Base-by-base conservation (phyloP, 2,329 filamentous ascomycete species). In the Zymoseptoria pseudotritici region DNA sequence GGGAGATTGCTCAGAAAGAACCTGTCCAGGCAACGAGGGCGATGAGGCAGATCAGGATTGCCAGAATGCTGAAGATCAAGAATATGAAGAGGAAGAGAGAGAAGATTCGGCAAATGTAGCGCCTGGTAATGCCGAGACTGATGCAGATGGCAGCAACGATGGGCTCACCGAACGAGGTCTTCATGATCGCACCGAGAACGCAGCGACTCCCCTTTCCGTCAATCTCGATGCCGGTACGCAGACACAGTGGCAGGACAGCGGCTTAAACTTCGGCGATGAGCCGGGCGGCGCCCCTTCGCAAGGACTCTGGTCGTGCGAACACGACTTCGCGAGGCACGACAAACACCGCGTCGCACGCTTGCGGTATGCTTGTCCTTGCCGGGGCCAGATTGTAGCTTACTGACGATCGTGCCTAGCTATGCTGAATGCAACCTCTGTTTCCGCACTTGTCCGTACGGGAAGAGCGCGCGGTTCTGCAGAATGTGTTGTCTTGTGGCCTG, bases 261-360 rank as follows among this genome's bases (percentile, higher is more conserved):
- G 63, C 22, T 50, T 70, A 0, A 58, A 75, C 60, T 77, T 77
- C 54, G 75, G 74, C 31, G 66, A 69, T 0, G 75, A 77, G 58
- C 74, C 74, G 4, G 66, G 62, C 0, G 70, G 74, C n/a, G 62
- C n/a, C 22, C 46, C 2, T 5, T 50, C 13, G n/a, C 20, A n/a
- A 26, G 66, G 68, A 51, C 42, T 69, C 6, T 71, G 70, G 68
- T 65, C 63, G 5, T 72, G 70, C 59, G 5, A 36, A 2, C 70
- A 72, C 55, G 2, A 26, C 7, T 70, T 67, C 58, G 21, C 20
- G 19, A 53, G 29, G 6, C 65, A 62, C 49, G 10, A 54, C 1
- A 11, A 20, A 4, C 42, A 57, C 2, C 42, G 58, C 2, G 60
- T 64, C 49, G 58, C 50, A 5, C 26, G 58, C 51, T 55, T 67